Conservation (phyloP, 2,329 filamentous ascomycete genomes). For the Aureobasidium melanogenum region DNA sequence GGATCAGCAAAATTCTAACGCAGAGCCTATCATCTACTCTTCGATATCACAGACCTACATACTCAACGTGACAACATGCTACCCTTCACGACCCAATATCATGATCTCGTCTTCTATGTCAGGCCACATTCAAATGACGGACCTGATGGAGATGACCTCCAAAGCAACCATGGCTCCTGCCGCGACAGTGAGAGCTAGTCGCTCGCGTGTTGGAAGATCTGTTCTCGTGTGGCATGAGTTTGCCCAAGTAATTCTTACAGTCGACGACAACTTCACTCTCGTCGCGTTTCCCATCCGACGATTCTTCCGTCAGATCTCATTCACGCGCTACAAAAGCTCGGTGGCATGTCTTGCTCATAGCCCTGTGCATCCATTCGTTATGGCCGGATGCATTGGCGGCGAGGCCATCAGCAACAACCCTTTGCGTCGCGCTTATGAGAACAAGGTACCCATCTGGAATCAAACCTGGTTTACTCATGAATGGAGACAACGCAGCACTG, state of each 20-base stretch:
- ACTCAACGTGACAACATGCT: constrained; percentile 39
- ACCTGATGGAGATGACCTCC: constrained; percentile 39
- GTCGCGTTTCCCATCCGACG: constrained; percentile 42
- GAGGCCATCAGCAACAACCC: constrained; percentile 44
- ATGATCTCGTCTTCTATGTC: constrained; percentile 46
- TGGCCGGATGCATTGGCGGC: constrained; percentile 46
- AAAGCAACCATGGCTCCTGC: constrained; percentile 36
- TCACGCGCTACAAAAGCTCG: constrained; percentile 27
- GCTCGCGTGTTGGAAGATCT: constrained; percentile 41
- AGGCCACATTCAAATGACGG: constrained; percentile 47
- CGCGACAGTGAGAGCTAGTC: constrained; percentile 38
- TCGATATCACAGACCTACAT: constrained; percentile 40
- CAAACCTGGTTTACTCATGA: constrained; percentile 52
- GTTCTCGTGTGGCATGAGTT: constrained; percentile 48
- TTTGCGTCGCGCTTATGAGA: constrained; percentile 40
- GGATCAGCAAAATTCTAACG: constrained; percentile 19
- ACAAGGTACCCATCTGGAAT: constrained; percentile 43
- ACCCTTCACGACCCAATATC: constrained; percentile 45
- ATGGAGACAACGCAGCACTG: constrained; percentile 30
- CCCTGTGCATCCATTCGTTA: constrained; percentile 45
- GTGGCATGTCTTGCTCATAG: constrained; percentile 39
- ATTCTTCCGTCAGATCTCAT: constrained; percentile 39
- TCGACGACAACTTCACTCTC: constrained; percentile 46
- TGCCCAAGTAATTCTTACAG: constrained; percentile 43
- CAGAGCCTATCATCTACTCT: constrained; percentile 35